These are phyloP conservation scores for Aspergillus asperescens DNA, from an alignment of 495 filamentous ascomycete species.

Conservation along the genomic window DNA sequence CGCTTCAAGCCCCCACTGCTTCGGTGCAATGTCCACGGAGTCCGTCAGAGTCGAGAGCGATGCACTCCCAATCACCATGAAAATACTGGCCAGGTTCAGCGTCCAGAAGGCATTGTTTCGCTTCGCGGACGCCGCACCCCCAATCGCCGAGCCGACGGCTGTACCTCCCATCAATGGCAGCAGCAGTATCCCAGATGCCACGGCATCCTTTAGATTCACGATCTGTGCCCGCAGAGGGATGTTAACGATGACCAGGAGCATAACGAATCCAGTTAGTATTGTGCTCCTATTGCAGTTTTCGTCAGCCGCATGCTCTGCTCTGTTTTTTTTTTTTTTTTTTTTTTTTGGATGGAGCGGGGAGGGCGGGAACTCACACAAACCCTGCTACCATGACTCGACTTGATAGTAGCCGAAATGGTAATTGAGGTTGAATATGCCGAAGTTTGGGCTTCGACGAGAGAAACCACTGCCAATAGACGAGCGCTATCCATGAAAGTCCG, in stretches of 20 bases:
- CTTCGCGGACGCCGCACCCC: not conserved
- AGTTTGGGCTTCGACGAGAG: not conserved
- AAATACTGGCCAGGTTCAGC: not conserved
- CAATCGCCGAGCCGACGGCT: not conserved
- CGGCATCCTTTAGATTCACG: not conserved
- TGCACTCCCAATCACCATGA: not conserved
- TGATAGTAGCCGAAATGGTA: not conserved
- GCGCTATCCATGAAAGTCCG: not conserved
- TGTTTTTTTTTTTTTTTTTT: no score
- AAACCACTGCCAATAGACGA: not conserved
- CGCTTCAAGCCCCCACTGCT: not conserved
- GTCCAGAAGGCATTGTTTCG: not conserved
- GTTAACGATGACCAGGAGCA: not conserved
- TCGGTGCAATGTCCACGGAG: not conserved
- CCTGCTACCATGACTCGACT: not conserved
- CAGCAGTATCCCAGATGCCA: not conserved
- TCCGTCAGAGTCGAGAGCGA: not conserved
- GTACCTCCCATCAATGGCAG: not conserved
- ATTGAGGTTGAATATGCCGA: not conserved
- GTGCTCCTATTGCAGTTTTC: not conserved
- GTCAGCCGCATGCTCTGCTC: not conserved
- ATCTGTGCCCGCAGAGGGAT: not conserved
- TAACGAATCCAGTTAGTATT: not conserved
- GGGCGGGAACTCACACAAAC: not conserved
- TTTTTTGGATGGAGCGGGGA: no score